phyloP scores from a whole-genome alignment of 495 filamentous ascomycete species.

The Clohesyomyces aquaticus region DNA sequence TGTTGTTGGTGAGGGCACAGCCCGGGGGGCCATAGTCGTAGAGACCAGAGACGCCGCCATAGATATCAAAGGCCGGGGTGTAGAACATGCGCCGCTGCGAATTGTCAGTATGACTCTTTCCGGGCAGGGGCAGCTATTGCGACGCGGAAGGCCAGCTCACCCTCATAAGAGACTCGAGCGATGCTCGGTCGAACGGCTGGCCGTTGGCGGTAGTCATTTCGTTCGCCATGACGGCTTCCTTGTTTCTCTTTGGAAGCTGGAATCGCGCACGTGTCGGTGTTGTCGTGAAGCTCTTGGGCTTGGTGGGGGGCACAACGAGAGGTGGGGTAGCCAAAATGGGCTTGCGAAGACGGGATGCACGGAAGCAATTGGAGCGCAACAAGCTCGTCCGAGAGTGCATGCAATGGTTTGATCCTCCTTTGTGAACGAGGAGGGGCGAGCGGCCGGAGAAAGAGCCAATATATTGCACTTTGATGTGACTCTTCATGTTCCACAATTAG shows the following conservation, averaged over 20 bases:
- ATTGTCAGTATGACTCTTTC: constrained; percentile 53
- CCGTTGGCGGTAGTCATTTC: constrained; percentile 76
- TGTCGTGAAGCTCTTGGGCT: constrained; percentile 27
- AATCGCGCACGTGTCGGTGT: constrained; percentile 20
- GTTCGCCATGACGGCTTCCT: constrained; percentile 41
- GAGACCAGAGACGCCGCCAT: constrained; percentile 53
- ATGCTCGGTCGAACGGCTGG: constrained; percentile 78
- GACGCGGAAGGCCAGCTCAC: constrained; percentile 55
- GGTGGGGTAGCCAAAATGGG: constrained; percentile 32
- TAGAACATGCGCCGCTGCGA: constrained; percentile 58
- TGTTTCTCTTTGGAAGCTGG: constrained; percentile 30
- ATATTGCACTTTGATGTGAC: constrained; percentile 24
- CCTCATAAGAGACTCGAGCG: constrained; percentile 81
- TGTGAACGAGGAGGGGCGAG: constrained; percentile 10
- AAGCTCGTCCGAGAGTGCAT: constrained; percentile 34
- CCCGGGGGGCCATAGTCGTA: constrained; percentile 54
- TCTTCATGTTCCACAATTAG: constrained; percentile 4
- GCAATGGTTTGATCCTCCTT: constrained; percentile 24
- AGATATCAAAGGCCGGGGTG: constrained; percentile 93
- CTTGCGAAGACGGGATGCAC: constrained; percentile 22
- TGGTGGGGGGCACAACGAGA: constrained; percentile 25
- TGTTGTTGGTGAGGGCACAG: constrained; percentile 63
- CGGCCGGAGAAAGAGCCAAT: constrained; percentile 13
- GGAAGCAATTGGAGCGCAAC: constrained; percentile 35
- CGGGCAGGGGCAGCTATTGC: neutral